phyloP scores from a whole-genome alignment of 768 basidiomycete species.

The Neoboletus brunneissimus region DNA sequence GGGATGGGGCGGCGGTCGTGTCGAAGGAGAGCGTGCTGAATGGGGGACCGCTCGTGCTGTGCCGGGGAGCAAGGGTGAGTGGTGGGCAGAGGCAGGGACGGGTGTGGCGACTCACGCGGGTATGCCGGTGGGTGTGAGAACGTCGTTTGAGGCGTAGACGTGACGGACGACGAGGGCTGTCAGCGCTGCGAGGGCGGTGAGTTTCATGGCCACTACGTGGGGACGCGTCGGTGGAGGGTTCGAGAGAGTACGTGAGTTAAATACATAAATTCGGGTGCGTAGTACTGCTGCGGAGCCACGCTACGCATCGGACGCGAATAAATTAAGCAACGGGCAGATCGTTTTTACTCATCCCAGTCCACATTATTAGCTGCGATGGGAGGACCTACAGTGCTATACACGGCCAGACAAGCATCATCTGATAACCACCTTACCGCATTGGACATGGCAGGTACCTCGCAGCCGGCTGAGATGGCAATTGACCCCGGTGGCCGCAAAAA shows the following conservation, averaged over 20 bases:
- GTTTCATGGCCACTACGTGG: slow-evolving; percentile 10
- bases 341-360: not conserved
- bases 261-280: not conserved
- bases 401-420: not conserved
- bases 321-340: slow-evolving; percentile 12
- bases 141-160: slow-evolving; percentile 6
- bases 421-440: not conserved
- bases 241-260: not conserved
- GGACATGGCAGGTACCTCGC: too few species aligned
- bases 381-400: not conserved
- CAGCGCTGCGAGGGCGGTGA: slow-evolving; percentile 3
- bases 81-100: not conserved
- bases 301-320: not conserved
- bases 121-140: slow-evolving; percentile 12
- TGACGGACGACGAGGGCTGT: slow-evolving; percentile 3
- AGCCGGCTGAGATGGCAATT: not conserved
- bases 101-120: slow-evolving; percentile 17
- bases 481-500: not conserved
- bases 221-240: not conserved
- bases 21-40: slow-evolving; percentile 20
- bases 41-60: slow-evolving; percentile 18
- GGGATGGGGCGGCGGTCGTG: slow-evolving; percentile 20
- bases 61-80: too few species aligned
- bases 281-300: slow-evolving; percentile 13
- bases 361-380: too few species aligned